These are phyloP conservation scores for Holtermanniella nyarrowii DNA, from an alignment of 768 basidiomycete genomes.

Conservation along the genomic window DNA sequence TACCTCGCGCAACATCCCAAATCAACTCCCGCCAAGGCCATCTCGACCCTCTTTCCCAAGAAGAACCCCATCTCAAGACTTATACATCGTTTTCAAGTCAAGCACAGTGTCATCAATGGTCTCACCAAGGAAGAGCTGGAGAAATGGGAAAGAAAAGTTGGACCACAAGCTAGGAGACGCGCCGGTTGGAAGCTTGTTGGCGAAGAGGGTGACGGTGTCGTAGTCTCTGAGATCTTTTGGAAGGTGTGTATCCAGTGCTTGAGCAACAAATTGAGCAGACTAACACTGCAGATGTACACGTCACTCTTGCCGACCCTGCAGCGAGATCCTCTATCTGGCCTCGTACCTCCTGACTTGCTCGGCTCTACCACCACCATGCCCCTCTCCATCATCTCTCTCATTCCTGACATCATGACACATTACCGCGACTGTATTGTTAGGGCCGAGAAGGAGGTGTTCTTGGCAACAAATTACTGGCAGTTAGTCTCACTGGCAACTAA, in stretches of 20 bases:
- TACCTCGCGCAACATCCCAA: constrained; percentile 43
- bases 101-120: constrained; percentile 38
- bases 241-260: constrained; percentile 43
- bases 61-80: constrained; percentile 34
- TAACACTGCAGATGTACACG: constrained; percentile 48
- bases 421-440: constrained; percentile 54
- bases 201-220: constrained; percentile 44
- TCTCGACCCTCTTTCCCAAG: constrained; percentile 43
- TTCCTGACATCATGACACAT: constrained; percentile 65
- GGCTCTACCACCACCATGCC: constrained; percentile 57
- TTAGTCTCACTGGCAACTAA: constrained; percentile 12
- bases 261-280: background rate
- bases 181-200: constrained; percentile 37
- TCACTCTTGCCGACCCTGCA: constrained; percentile 55
- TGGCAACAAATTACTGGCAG: constrained; percentile 57
- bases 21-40: constrained; percentile 42
- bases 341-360: constrained; percentile 56
- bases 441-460: constrained; percentile 55
- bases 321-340: constrained; percentile 49
- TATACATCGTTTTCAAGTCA: constrained; percentile 38
- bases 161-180: constrained; percentile 23
- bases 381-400: constrained; percentile 53
- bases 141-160: constrained; percentile 19
- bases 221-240: constrained; percentile 55
- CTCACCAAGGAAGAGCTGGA: constrained; percentile 19